Base-by-base conservation (phyloP, 164 flowering plant genomes). In the Vitis rupestris region DNA sequence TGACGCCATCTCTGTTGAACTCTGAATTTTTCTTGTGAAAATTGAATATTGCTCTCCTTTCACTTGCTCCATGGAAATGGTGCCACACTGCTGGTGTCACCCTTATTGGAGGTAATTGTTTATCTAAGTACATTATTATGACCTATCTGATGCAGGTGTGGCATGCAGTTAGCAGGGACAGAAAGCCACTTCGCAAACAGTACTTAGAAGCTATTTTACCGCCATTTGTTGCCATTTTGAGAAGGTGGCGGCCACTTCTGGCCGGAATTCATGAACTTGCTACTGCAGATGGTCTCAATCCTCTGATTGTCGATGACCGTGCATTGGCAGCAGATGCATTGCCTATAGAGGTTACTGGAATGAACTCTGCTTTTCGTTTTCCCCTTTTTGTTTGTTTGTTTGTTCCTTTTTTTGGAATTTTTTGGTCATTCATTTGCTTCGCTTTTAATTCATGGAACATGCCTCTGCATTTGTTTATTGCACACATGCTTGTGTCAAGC, bases 321-420 rank as follows among this genome's bases (percentile, higher is more conserved):
- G 97, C 98, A 53, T 78, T 93, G 82, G 97, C 98, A 71, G 97
- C 98, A n/a, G 99, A 96, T 85, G 83, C 97, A 58, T 85, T 92
- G 31, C 99, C 99, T 50, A 27, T 93, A 55, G 99, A 96, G 98
- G 99, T 96, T 68, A 78, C 68, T 74, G 60, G 61, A 66, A 68
- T 74, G 60, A 63, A 66, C 66, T 64, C 55, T 29, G 29, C 58
- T 14, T 63, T 44, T 74, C 49, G 15, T 53, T 11, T 64, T 47
- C 64, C 31, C 15, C 17, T 10, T 68, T 59, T 49, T 12, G 47
- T 3, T 71, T 37, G n/a, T 27, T 3, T 49, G 1, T 9, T 49
- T 12, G 27, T 23, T 23, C 27, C 44, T 56, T 3, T 51, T 14
- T 63, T 49, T 53, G 57, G 3, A 3, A 3, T 37, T 37, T 37